Percentiles rank a stretch among this genome's conserved stretches.
Conservation (phyloP, 495 filamentous ascomycete species). For the Tuber microsphaerosporum region DNA sequence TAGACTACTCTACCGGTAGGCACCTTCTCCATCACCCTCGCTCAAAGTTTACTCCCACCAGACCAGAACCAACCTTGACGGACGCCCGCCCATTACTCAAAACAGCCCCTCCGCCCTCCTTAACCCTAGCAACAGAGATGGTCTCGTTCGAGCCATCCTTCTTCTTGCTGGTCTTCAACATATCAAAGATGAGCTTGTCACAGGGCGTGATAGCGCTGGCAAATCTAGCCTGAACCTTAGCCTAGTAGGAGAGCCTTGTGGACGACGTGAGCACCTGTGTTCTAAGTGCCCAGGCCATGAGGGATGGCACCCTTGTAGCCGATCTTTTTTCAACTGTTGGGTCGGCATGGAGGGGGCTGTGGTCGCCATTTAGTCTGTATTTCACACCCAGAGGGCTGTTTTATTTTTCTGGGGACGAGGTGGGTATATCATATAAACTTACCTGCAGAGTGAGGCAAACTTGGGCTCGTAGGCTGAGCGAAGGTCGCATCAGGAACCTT, state of each 20-base stretch:
- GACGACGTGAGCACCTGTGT: conserved; percentile 68
- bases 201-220: conserved; percentile 74
- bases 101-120: conserved; percentile 58
- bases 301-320: conserved; percentile 84
- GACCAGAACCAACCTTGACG: conserved; percentile 55
- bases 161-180: conserved; percentile 58
- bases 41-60: neutral
- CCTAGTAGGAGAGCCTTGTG: conserved; percentile 64
- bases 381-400: conserved; percentile 15
- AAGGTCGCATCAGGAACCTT: conserved; percentile 69
- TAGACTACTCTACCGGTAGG: neutral
- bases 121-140: conserved; percentile 64
- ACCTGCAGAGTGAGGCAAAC: conserved; percentile 64
- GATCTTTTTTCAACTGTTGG: conserved; percentile 81
- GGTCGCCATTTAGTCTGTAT: conserved; percentile 70
- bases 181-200: conserved; percentile 59
- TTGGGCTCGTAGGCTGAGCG: conserved; percentile 60
- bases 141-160: conserved; percentile 73
- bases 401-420: neutral
- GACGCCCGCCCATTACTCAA: conserved; percentile 77
- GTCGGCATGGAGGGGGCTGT: conserved; percentile 81
- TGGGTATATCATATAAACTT: conserved; percentile 42
- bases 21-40: neutral
- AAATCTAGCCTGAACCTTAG: conserved; percentile 80
- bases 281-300: conserved; percentile 81